phyloP scores from a whole-genome alignment of 208 protist species.

The Crithidia bombi region DNA sequence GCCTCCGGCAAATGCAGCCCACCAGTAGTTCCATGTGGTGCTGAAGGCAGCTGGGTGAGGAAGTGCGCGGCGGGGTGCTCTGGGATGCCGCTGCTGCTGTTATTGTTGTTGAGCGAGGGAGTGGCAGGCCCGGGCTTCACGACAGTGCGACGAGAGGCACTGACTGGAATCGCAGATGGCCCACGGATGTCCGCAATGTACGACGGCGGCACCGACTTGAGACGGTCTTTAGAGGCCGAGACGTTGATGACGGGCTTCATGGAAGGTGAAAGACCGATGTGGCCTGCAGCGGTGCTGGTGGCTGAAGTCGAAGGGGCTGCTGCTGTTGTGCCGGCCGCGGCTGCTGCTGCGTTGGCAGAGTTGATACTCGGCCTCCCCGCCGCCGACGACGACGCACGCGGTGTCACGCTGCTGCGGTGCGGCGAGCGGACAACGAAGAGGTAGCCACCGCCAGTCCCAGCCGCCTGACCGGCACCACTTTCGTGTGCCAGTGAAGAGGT shows the following conservation, averaged over 20 bases:
- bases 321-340: background rate
- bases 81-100: conserved; percentile 12
- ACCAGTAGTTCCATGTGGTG: background rate
- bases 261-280: background rate
- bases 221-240: background rate
- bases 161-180: background rate
- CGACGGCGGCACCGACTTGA: conserved; percentile 14
- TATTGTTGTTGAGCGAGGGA: background rate
- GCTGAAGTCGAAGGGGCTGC: background rate
- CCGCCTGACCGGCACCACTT: background rate
- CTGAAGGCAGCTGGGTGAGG: background rate
- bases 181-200: conserved; percentile 12
- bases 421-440: background rate
- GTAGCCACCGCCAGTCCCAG: background rate
- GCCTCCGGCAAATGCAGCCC: background rate
- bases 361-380: background rate
- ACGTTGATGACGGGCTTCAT: conserved; percentile 10
- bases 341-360: background rate
- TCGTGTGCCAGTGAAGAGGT: background rate
- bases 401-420: background rate
- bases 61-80: background rate
- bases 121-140: conserved; percentile 3
- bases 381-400: conserved; percentile 1
- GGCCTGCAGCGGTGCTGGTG: background rate
- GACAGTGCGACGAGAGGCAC: conserved; percentile 17